Evolutionary conservation across 225 moss, liverwort and hornwort species (phyloP), one percentile per base, ranked within the genome.

Genomic region (Pseudisothecium myosuroides): DNA sequence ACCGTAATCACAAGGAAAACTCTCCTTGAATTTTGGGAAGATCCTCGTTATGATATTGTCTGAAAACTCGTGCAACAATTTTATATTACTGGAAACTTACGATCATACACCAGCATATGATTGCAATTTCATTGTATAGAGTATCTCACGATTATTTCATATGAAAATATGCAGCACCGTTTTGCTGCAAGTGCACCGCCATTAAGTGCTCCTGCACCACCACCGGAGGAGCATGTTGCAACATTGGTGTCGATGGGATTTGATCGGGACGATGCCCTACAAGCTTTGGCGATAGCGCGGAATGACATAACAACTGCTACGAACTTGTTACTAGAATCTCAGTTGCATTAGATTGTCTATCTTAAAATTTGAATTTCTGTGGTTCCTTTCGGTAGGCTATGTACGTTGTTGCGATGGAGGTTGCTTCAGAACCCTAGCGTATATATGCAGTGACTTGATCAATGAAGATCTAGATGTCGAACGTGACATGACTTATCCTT

Each of bases 171-270:
- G 91, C 95, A 98, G 98, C 95, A 90, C 82, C 95, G 95, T 73
- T 97, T 97, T 92, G 92, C 94, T 83, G 86, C 94, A 85, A 90
- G 95, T 62, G 95, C 97, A 82, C 90, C 97, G 63, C 92, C 95
- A 45, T 64, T 95, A 45, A 87, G 92, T 85, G 87, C 94, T 62
- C 87, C 94, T 56, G 61, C 92, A 60, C 89, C 89, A 86, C 94
- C 96, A 49, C 87, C 96, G 31, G 97, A 96, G 83, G 97, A 96
- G 65, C 89, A 95, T 43, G 86, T 98, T 60, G 94, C 94, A 83
- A 98, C 95, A 23, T 87, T 98, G 61, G 94, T 96, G n/a, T 93
- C 94, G 34, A 98, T 98, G 98, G 98, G 98, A 86, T 98, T 98
- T 82, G 95, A 97, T 56, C 95, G 96, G 67, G 86, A 82, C 76